Percentiles rank a stretch among this genome's conserved stretches.
These are phyloP conservation scores for Caloboletus firmus DNA, from an alignment of 1,284 basidiomycete species.

Conservation along the genomic window DNA sequence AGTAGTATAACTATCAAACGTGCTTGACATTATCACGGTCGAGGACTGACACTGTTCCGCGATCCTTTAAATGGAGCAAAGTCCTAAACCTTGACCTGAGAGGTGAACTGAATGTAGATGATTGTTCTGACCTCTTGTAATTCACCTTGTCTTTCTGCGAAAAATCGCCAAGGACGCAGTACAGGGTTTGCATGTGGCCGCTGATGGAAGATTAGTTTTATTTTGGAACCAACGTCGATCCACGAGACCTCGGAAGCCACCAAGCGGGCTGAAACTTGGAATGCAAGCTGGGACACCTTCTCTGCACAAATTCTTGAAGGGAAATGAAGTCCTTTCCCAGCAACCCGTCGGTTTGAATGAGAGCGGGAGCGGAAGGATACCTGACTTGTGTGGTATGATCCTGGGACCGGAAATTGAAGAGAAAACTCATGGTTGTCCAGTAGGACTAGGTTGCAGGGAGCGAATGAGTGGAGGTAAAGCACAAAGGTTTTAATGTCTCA, in stretches of 20 bases:
- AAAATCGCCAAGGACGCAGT: slow-evolving; percentile 71
- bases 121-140: slow-evolving; percentile 55
- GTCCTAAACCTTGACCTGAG: slow-evolving; percentile 41
- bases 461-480: not conserved
- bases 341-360: slow-evolving; percentile 38
- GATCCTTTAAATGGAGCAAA: slow-evolving; percentile 61
- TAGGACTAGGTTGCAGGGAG: not conserved
- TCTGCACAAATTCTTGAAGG: slow-evolving; percentile 54
- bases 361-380: slow-evolving; percentile 42
- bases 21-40: not conserved
- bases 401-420: slow-evolving; percentile 25
- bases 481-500: slow-evolving; percentile 9
- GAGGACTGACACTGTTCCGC: slow-evolving; percentile 63
- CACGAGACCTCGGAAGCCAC: slow-evolving; percentile 66
- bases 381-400: slow-evolving; percentile 28
- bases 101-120: not conserved
- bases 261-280: slow-evolving; percentile 57
- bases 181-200: slow-evolving; percentile 74
- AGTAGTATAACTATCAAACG: not conserved
- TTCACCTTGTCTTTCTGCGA: slow-evolving; percentile 66
- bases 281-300: slow-evolving; percentile 57
- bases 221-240: not conserved
- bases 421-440: slow-evolving; percentile 30
- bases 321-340: slow-evolving; percentile 32
- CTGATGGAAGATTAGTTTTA: slow-evolving; percentile 36